Conservation (phyloP, 225 moss, liverwort and hornwort genomes). For the Anthoceros angustus region DNA sequence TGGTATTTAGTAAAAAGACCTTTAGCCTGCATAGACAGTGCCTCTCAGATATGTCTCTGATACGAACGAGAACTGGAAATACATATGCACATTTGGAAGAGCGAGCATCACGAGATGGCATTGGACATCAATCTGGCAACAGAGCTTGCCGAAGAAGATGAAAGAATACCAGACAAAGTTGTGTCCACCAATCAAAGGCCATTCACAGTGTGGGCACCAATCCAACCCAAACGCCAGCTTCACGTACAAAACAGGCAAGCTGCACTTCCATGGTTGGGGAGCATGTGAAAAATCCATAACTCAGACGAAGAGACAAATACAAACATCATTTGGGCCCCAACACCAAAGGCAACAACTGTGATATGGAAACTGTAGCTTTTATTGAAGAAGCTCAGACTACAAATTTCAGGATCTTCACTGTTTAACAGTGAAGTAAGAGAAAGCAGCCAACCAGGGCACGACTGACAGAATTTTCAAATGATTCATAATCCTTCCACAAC, state of each 20-base stretch:
- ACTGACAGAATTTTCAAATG: constrained; percentile 97
- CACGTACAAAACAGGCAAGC: too few relatives aligned
- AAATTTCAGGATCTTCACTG: constrained; percentile 35
- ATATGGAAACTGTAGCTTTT: constrained; percentile 43
- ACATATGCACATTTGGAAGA: too few relatives aligned
- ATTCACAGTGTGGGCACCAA: not conserved
- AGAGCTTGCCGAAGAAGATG: too few relatives aligned
- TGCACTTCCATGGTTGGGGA: too few relatives aligned
- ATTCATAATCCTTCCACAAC: constrained; percentile 96
- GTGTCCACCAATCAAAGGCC: too few relatives aligned
- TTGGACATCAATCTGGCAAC: not conserved
- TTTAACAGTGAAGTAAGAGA: constrained; percentile 27
- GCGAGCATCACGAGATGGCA: not conserved
- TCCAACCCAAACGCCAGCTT: too few relatives aligned
- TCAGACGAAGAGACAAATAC: constrained; percentile 19
- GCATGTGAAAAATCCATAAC: constrained; percentile 17
- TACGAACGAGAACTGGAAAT: not conserved
- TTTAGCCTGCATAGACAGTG: constrained; percentile 73
- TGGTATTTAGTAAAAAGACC: constrained; percentile 89
- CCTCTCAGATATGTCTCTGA: not conserved
- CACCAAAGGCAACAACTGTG: constrained; percentile 23
- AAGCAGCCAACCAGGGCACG: constrained; percentile 82
- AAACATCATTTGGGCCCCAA: constrained; percentile 11
- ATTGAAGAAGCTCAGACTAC: constrained; percentile 8
- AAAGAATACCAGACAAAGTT: too few relatives aligned